Evolutionary conservation across 345 rosid species (phyloP), one percentile per base, ranked within the genome.

Genomic region (Ailanthus altissimus): DNA sequence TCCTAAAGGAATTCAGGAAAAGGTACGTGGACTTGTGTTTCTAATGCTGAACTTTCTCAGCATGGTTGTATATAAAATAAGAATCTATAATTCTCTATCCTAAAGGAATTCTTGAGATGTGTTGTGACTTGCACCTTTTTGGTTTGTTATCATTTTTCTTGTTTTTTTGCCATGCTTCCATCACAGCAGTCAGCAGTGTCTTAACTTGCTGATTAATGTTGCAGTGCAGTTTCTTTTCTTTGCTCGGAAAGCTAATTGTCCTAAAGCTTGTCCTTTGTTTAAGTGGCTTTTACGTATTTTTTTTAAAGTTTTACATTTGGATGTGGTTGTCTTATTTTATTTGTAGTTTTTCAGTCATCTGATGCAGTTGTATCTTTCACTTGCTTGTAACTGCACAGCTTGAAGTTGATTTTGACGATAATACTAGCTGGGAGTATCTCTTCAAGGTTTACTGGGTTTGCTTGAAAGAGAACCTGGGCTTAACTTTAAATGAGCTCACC

Each of bases 371-470:
- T 67, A 40, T 25, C 50, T 62, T 47, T 23, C 12, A 47, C 73
- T 74, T 70, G n/a, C 51, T 15, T 60, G 15, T 80, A 46, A 68
- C 68, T 12, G 81, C 28, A 71, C 88, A 95, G 99, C 94, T 91
- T 82, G 89, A 90, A 84, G 99, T 95, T 85, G 98, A 95, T 84
- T 96, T 96, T 86, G 99, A 96, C 82, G 99, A 96, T 81, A 85
- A 86, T 82, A 86, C 82, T 79, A 96, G 98, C 88, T 96, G 98
- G 98, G 98, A 96, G 85, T 96, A 92, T 91, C 93, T 96, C 67
- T 96, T 96, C 84, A 96, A 93, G 85, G 88, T 90, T 26, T 96
- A 96, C 79, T 96, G 99, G 99, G 75, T 85, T 73, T 83, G 72
- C 75, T 78, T 92, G 77, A 96, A 93, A 89, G 92, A 84, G 75